A percentile compares a stretch with the other conserved stretches of the same genome.
Evolutionary conservation across 2,329 filamentous ascomycete species (phyloP).

Genomic region (Ampelomyces quisqualis): DNA sequence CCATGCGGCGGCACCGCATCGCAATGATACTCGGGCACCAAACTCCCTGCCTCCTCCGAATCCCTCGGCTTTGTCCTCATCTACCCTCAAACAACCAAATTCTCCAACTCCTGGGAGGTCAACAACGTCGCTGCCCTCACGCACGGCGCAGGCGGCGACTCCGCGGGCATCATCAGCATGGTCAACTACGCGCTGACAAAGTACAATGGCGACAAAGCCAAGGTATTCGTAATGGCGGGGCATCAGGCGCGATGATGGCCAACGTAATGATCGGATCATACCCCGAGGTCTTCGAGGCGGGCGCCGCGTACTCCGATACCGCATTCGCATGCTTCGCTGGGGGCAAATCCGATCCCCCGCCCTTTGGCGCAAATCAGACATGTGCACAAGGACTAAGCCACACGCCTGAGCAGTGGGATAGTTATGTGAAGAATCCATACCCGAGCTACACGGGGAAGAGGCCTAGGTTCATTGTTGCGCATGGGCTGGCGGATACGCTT

Average conservation of each 20-base stretch:
- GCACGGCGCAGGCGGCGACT: constrained; percentile 59
- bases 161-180: constrained; percentile 59
- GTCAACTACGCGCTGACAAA: constrained; percentile 55
- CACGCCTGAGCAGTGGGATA: constrained; percentile 12
- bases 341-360: constrained; percentile 43
- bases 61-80: constrained; percentile 61
- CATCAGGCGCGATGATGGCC: constrained; percentile 37
- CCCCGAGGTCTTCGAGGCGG: constrained; percentile 31
- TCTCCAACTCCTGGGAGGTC: constrained; percentile 60
- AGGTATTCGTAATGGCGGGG: constrained; percentile 44
- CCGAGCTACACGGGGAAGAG: constrained; percentile 38
- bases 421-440: constrained; percentile 22
- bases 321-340: constrained; percentile 35
- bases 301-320: constrained; percentile 28
- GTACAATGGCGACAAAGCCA: constrained; percentile 54
- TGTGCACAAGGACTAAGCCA: constrained; percentile 59
- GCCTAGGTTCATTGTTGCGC: constrained; percentile 39
- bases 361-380: constrained; percentile 34
- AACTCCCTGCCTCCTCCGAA: constrained; percentile 48
- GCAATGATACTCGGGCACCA: constrained; percentile 18
- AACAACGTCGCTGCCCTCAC: constrained; percentile 55
- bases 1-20: constrained; percentile 43
- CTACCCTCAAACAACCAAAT: constrained; percentile 55
- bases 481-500: constrained; percentile 36
- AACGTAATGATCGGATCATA: constrained; percentile 35